Conservation (phyloP, 352 stramenopile genomes). For the Phytophthora chlamydospora region DNA sequence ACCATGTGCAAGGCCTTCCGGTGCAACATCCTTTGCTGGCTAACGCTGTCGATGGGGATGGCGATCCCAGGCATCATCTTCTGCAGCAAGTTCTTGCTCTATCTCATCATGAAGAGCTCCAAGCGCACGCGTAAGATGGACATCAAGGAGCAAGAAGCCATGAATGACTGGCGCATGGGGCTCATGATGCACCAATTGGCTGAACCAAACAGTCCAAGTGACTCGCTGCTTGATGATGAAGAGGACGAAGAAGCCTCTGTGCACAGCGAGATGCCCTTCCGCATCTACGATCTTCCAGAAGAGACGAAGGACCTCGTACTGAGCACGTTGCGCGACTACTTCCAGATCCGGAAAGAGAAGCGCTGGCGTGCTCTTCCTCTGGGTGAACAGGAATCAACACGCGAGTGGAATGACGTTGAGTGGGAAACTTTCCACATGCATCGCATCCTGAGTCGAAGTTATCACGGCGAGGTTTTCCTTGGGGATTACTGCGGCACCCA, state of each 20-base stretch:
- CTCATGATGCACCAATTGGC: constrained; percentile 67
- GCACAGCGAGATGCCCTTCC: constrained; percentile 34
- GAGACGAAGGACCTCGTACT: constrained; percentile 67
- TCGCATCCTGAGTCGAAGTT: constrained; percentile 66
- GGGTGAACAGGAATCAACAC: constrained; percentile 29
- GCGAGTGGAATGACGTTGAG: constrained; percentile 61
- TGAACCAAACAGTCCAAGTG: constrained; percentile 33
- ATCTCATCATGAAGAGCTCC: constrained; percentile 49
- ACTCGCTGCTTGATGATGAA: constrained; percentile 37
- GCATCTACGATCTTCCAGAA: constrained; percentile 65
- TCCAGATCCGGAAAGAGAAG: constrained; percentile 60
- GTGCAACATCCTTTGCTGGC: constrained; percentile 68
- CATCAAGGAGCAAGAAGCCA: constrained; percentile 64
- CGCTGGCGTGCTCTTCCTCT: constrained; percentile 28
- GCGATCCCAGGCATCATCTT: constrained; percentile 59
- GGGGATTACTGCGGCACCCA: constrained; percentile 59
- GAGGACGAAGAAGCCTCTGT: constrained; percentile 33
- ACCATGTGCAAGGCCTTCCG: constrained; percentile 51
- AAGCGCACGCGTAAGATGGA: constrained; percentile 47
- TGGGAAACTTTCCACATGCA: constrained; percentile 72
- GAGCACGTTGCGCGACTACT: constrained; percentile 65
- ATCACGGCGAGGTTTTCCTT: constrained; percentile 67
- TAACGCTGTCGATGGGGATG: constrained; percentile 62
- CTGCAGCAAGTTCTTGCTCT: constrained; percentile 55
- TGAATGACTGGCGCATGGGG: constrained; percentile 74